phyloP scores from a whole-genome alignment of 2,329 filamentous ascomycete species.

The Diplodia sapinea region DNA sequence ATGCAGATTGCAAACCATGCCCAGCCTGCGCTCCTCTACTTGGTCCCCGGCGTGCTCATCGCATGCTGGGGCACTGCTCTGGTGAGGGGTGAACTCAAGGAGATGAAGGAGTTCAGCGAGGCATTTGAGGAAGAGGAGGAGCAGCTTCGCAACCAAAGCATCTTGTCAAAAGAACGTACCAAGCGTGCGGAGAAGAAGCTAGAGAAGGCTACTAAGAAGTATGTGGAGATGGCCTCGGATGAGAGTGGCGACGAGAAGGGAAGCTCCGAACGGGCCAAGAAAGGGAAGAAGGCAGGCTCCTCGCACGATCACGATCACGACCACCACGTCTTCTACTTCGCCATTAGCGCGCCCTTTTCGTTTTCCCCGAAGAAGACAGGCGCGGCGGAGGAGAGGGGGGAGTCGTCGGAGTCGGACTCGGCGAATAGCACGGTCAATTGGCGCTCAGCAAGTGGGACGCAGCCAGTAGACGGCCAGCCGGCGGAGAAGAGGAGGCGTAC shows the following conservation, averaged over 20 bases:
- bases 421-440: slow-evolving; percentile 43
- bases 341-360: slow-evolving; percentile 22
- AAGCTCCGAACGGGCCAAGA: not conserved
- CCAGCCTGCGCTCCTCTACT: slow-evolving; percentile 88
- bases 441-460: slow-evolving; percentile 55
- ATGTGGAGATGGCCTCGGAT: slow-evolving; percentile 19
- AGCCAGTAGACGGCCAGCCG: slow-evolving; percentile 47
- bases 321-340: slow-evolving; percentile 28
- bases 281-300: not conserved
- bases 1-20: slow-evolving; percentile 80
- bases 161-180: slow-evolving; percentile 23
- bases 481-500: slow-evolving; percentile 31
- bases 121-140: slow-evolving; percentile 54
- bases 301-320: slow-evolving; percentile 17
- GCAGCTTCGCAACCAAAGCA: slow-evolving; percentile 31
- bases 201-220: slow-evolving; percentile 32
- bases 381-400: not conserved
- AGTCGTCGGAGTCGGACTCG: not conserved
- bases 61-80: slow-evolving; percentile 77
- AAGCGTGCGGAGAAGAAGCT: slow-evolving; percentile 34
- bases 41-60: slow-evolving; percentile 83
- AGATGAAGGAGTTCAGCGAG: slow-evolving; percentile 86
- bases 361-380: not conserved
- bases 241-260: slow-evolving; percentile 20
- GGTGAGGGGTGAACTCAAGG: slow-evolving; percentile 70